Evolutionary conservation across 2,329 filamentous ascomycete genomes (phyloP), one percentile per base, ranked within the genome.

Genomic region (Colletotrichum sp.): DNA sequence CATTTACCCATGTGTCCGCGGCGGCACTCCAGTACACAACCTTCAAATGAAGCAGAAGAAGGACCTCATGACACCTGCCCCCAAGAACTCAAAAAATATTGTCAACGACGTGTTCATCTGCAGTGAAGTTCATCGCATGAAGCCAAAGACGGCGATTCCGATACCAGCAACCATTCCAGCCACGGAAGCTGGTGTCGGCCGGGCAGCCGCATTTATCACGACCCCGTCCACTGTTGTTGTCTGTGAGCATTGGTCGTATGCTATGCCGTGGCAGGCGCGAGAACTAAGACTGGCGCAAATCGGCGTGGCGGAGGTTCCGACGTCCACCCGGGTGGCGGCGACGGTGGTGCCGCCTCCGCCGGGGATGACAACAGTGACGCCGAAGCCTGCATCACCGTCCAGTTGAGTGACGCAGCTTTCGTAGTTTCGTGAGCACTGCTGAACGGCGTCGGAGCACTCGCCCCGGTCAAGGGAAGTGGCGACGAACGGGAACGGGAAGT

Each of bases 401-500:
- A 93, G 84, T 66, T 86, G 86, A 13, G 85, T 83, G 8, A 91
- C 87, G 79, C 91, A 93, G 6, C 85, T 85, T 18, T 86, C 83
- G 80, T 90, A 91, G 80, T 92, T 92, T 27, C 83, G 80, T 60
- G 87, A 87, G 82, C 91, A 93, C 71, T 87, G 86, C 55, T 81
- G 83, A 64, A 88, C 83, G 18, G 90, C 91, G 0, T 88, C 85
- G 5, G 86, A 86, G 79, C 91, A 93, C 8, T 87, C 87, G 16
- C 84, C 88, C 22, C 83, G 81, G 78, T 92, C 88, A 76, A 91
- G 92, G 15, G 86, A 86, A 2, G 89, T 91, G 62, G 86, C 83
- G 67, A 91, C 87, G 79, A 90, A 90, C 3, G 91, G 91, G 81
- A 92, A 93, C 13, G 89, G 87, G 81, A 92, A 93, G 82, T 89